Base-by-base conservation (phyloP, 2,329 filamentous ascomycete species). In the Aschersonia sp. region DNA sequence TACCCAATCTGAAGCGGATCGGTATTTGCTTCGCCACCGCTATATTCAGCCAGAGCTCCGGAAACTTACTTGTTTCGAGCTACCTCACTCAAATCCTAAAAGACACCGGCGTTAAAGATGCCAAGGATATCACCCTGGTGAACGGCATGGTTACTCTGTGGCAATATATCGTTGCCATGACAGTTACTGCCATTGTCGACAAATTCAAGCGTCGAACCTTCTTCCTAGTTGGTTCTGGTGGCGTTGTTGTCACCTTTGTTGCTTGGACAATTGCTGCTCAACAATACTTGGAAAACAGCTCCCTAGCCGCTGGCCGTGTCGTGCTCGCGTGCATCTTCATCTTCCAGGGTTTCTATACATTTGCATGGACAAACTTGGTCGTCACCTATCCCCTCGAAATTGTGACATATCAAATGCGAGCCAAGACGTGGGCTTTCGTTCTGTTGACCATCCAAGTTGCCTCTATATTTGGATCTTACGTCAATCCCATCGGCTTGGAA, bases 371-470 rank as follows among this genome's bases (percentile, higher is more conserved):
- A 0, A 66, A 66, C 6, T 42, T 70, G 42, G 60, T 68, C 2
- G 66, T 69, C 1, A 66, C 66, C 0, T 71, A 71, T 44, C 65
- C 68, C 1, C 57, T 68, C 0, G 67, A 70, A 51, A 56, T 70
- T 6, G 62, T 67, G 5, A 63, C 66, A 0, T 66, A 66, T 39
- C 60, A 63, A 45, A 67, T 68, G 60, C 62, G 67, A 6, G 66
- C 67, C 46, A 69, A 68, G 55, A 58, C 63, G 0, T 67, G 63
- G 62, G 61, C 61, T 0, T 66, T 69, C 44, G 63, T 67, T 0
- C 58, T 69, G 0, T 55, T 68, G 30, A 65, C 61, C 0, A 68
- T 67, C 30, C 63, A 68, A 6, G 59, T 63, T 1, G 53, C 64
- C 2, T 58, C 58, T 11, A 64, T 67, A 40, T 66, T 68, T 45